Percentiles rank a stretch among this genome's conserved stretches.
Conservation (phyloP, 495 filamentous ascomycete genomes). For the Penicillium roqueforti region DNA sequence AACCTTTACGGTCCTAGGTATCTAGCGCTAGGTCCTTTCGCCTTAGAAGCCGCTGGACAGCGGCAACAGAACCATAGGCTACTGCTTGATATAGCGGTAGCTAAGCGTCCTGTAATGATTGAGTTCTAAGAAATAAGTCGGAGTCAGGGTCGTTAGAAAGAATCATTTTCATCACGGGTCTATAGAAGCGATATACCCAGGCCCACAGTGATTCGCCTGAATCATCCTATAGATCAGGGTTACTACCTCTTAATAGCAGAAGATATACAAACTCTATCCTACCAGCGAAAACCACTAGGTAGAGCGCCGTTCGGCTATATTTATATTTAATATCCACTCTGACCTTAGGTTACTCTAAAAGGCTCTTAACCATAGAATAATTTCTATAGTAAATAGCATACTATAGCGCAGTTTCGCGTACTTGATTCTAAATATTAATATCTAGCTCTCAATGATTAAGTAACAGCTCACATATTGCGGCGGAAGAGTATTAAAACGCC, state of each 20-base stretch:
- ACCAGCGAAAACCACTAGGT: too few species aligned
- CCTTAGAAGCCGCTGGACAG: constrained; percentile 8
- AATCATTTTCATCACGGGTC: too few species aligned
- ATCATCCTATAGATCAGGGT: too few species aligned
- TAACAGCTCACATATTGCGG: neutral
- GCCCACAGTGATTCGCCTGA: too few species aligned
- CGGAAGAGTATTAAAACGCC: constrained; percentile 7
- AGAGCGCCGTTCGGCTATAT: too few species aligned
- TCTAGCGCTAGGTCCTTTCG: neutral
- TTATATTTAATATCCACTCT: too few species aligned
- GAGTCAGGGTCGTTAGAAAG: neutral
- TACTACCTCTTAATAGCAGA: too few species aligned
- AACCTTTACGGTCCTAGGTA: constrained; percentile 5
- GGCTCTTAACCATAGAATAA: neutral
- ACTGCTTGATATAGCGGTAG: constrained; percentile 10
- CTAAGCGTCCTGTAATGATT: constrained; percentile 5
- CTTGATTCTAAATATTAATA: constrained; percentile 8
- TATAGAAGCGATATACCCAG: too few species aligned
- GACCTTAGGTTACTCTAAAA: too few species aligned
- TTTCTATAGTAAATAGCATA: constrained; percentile 11
- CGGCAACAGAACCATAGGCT: constrained; percentile 3
- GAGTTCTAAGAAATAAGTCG: neutral
- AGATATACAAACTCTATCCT: too few species aligned
- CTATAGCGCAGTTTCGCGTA: constrained; percentile 7
- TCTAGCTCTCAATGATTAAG: constrained; percentile 3